Conservation (phyloP, 225 moss, liverwort and hornwort genomes). For the Thuidium tamariscinum region DNA sequence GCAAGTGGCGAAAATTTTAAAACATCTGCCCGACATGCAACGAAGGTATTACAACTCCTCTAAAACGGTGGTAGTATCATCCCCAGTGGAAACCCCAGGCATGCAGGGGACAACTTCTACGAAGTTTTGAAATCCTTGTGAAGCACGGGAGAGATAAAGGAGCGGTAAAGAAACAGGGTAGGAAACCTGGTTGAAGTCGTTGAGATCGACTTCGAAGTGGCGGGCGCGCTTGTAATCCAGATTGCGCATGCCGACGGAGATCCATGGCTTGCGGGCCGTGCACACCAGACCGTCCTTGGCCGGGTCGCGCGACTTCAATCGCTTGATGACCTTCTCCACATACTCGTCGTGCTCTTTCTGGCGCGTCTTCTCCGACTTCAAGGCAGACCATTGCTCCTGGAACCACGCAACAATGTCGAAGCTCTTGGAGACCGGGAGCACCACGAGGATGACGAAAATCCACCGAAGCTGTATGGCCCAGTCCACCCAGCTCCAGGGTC, state of each 20-base stretch:
- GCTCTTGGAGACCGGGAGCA: slow-evolving; percentile 67
- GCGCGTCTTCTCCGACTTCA: slow-evolving; percentile 73
- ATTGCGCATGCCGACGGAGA: slow-evolving; percentile 97
- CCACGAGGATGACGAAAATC: slow-evolving; percentile 81
- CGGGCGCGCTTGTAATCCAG: slow-evolving; percentile 98
- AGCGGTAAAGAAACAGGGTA: background rate
- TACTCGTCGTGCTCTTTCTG: slow-evolving; percentile 81
- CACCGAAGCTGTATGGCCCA: slow-evolving; percentile 85
- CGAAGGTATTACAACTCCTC: background rate
- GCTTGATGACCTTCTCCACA: slow-evolving; percentile 70
- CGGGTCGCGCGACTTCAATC: slow-evolving; percentile 62
- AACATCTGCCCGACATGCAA: background rate
- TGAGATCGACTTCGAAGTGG: slow-evolving; percentile 86
- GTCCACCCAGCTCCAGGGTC: slow-evolving; percentile 62
- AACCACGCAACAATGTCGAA: slow-evolving; percentile 58
- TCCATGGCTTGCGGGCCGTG: slow-evolving; percentile 84
- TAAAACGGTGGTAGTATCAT: background rate
- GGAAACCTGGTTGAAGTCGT: slow-evolving; percentile 63
- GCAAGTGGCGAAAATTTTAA: background rate
- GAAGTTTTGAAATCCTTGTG: background rate
- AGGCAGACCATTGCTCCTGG: slow-evolving; percentile 60
- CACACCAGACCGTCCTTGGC: slow-evolving; percentile 92
- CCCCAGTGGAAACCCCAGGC: background rate
- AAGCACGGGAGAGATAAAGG: background rate
- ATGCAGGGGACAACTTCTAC: background rate